Base-by-base conservation (phyloP, 2,329 filamentous ascomycete species). In the Paecilomyces sp. region DNA sequence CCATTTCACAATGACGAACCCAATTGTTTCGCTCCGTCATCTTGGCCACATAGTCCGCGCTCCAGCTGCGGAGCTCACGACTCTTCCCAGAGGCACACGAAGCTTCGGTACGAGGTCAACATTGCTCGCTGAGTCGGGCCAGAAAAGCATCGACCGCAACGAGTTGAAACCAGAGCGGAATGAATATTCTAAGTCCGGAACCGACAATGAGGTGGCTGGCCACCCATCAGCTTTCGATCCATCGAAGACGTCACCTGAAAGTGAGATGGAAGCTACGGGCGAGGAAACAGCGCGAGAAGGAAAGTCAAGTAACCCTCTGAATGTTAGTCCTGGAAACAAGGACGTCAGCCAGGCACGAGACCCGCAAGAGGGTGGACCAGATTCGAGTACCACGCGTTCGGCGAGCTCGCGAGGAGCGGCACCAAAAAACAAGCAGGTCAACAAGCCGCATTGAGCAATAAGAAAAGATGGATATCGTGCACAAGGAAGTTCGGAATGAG, bases 191-290 rank as follows among this genome's bases (percentile, higher is more conserved):
- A 85, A 88, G 69, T 86, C 85, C 56, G 88, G 85, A 3, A 84
- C 84, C 0, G 90, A 86, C 64, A 77, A 86, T 54, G 80, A 83
- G 12, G 81, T 86, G 0, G 80, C 82, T 0, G 77, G 81, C 31
- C 77, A 83, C 59, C 80, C 86, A 51, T 82, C 86, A 0, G 88
- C 91, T 0, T 95, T 90, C 74, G 82, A 91, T 70, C 85, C 86
- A 0, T 74, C 80, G 58, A 84, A 84, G 71, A 92, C 89, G 28
- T 77, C 80, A 22, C 91, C 91, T 0, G 87, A 91, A 69, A 68
- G 74, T 24, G 83, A 85, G 41, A 61, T 72, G 9, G 61, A 67
- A 18, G 70, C 68, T 3, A 68, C 71, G 0, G 66, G 67, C 54
- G 58, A 66, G 36, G 74, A 82, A 77, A 65, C 70, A 62, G 64